Base-by-base conservation (phyloP, 208 protist genomes). In the Acanthamoeba healyi region DNA sequence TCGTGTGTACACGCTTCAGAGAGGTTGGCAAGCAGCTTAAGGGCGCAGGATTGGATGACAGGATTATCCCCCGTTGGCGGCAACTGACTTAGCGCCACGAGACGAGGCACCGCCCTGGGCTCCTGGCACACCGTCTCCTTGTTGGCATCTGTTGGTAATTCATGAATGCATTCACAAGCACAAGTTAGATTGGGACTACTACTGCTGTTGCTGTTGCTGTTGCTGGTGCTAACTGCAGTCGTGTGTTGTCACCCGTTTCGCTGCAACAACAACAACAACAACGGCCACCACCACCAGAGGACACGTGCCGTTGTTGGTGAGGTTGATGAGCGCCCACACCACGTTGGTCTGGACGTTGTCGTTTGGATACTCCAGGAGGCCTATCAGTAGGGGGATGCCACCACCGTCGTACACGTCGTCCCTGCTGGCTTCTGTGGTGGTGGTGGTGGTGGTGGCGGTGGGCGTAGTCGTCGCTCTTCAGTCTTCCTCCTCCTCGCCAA, bases 321-420 rank as follows among this genome's bases (percentile, higher is more conserved):
- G 22, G 54, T 90, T 90, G 82, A 70, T 90, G 82, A 90, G 82
- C 3, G 36, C 51, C 82, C 82, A 90, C 2, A n/a, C 51, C 4
- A 29, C 82, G 36, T 90, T 61, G 34, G 56, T 15, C 56, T 90
- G 82, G 22, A 90, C 19, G 56, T 24, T 90, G 1, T 90, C 82
- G 36, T 90, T 90, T 26, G 82, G 22, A 12, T 9, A 4, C 36
- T 67, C 12, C 22, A 90, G 54, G 1, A 90, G 82, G 42, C 22
- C 3, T 4, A 90, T 54, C 26, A 90, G 29, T 7, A 46, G 22
- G 1, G 82, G 82, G 38, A 90, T 90, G 54, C 82, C 82, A 29
- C 82, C 82, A 36, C 82, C 82, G 22, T 90, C 82, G 32, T 70
- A 90, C 3, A 90, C 36, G 36, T 90, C 82, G 36, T 90, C 82